Evolutionary conservation across 2,329 filamentous ascomycete genomes (phyloP).

Genomic region (Epichloe sylvatica): DNA sequence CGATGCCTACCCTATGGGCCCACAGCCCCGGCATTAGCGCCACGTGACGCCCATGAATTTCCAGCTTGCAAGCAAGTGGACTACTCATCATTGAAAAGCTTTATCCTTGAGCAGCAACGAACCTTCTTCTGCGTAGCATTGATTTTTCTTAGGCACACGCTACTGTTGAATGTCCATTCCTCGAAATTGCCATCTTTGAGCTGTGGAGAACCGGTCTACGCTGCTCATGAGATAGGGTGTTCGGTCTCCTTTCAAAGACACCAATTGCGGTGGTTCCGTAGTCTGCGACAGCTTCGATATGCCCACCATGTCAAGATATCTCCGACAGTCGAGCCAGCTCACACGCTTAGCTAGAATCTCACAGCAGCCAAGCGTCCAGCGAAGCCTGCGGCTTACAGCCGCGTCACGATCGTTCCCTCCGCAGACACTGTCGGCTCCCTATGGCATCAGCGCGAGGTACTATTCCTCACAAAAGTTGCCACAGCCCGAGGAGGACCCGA

Average conservation of each 20-base stretch:
- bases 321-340: constrained; percentile 53
- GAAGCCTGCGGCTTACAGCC: constrained; percentile 24
- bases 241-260: constrained; percentile 10
- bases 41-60: constrained; percentile 21
- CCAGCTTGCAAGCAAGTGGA: constrained; percentile 13
- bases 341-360: constrained; percentile 46
- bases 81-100: constrained; percentile 14
- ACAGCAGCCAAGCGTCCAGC: constrained; percentile 36
- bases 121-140: background rate
- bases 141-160: constrained; percentile 9
- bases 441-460: constrained; percentile 20
- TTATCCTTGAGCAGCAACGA: constrained; percentile 1
- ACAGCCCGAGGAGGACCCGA: constrained; percentile 23
- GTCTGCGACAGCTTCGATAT: constrained; percentile 16
- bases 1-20: constrained; percentile 2
- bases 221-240: constrained; percentile 21
- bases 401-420: constrained; percentile 20
- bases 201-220: constrained; percentile 10
- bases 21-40: constrained; percentile 1
- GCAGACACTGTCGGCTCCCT: constrained; percentile 22
- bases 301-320: constrained; percentile 47
- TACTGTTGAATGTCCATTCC: constrained; percentile 9
- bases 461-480: constrained; percentile 25
- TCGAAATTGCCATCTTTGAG: constrained; percentile 2
- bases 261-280: constrained; percentile 22